Base-by-base conservation (phyloP, 345 rosid genomes). In the Cochlearia excelsa region DNA sequence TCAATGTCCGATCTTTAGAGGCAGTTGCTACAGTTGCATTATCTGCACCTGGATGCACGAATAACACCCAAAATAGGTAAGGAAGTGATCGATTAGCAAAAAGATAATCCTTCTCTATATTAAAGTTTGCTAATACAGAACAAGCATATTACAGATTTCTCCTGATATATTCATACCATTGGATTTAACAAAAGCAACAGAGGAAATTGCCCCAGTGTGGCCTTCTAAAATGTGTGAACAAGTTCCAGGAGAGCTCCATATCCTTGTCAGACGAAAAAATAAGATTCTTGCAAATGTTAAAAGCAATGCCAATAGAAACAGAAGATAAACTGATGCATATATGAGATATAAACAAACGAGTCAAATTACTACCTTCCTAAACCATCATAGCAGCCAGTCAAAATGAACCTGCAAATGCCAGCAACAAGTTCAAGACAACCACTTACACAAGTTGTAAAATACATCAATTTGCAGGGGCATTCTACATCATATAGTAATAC, bases 171-270 rank as follows among this genome's bases (percentile, higher is more conserved):
- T 66, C 70, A 66, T 70, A 92, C 96, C 96, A 67, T 70, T 65
- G 29, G 71, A 67, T 30, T 76, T 75, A 31, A 84, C 51, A 59
- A 90, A 47, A 62, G 81, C 71, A 54, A 94, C 78, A 72, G 97
- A 90, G 51, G 88, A 84, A 51, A 94, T 70, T 49, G 86, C 82
- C 72, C 74, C 87, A 27, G 63, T 34, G 60, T 93, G 97, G 28
- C 99, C 99, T 77, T 81, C 97, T 39, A 90, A 67, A 67, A 87
- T 71, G 70, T 90, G 96, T 2, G 88, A 66, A 69, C 97, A 94
- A 4, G 58, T 59, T 52, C 90, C 96, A 37, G 90, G 73, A 74
- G 81, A 75, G 73, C 78, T 81, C 97, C 97, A 90, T 37, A 90
- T 62, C 80, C 96, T 93, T 46, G 54, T 49, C 26, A 54, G 34